These are phyloP conservation scores for Phytopythium ostracodes DNA, from an alignment of 352 stramenopile species.

Conservation along the genomic window DNA sequence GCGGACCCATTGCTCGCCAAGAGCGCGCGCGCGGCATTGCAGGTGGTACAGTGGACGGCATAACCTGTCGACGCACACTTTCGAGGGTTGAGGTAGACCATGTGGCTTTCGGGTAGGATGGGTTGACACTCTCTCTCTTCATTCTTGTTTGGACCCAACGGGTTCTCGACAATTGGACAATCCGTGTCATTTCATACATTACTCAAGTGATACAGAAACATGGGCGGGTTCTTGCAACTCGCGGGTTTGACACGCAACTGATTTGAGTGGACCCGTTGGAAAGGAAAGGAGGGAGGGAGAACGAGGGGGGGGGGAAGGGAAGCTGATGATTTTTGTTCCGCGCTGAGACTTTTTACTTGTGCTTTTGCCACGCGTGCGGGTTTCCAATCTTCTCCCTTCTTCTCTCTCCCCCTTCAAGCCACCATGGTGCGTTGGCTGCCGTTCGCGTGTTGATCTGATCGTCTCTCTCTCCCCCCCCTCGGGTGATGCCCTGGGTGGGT, in stretches of 20 bases:
- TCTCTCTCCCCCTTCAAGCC: slow-evolving; percentile 8
- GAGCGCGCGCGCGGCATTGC: slow-evolving; percentile 50
- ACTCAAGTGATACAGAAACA: slow-evolving; percentile 6
- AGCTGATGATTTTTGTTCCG: background rate
- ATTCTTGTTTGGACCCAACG: background rate
- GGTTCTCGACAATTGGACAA: background rate
- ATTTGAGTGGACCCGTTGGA: background rate
- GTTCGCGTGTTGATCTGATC: background rate
- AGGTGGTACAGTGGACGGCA: slow-evolving; percentile 57
- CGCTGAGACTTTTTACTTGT: slow-evolving; percentile 16
- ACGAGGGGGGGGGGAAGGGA: background rate
- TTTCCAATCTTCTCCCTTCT: slow-evolving; percentile 6
- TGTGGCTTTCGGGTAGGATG: background rate
- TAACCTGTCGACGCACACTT: slow-evolving; percentile 8
- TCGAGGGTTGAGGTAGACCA: background rate
- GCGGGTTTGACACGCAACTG: slow-evolving; percentile 1
- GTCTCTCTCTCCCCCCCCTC: no score
- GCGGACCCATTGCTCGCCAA: slow-evolving; percentile 44
- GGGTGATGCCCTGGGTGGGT: no score
- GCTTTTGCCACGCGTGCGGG: slow-evolving; percentile 26
- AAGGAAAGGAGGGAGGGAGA: background rate
- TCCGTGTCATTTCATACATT: slow-evolving; percentile 16
- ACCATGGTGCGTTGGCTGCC: slow-evolving; percentile 16
- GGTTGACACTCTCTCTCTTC: background rate
- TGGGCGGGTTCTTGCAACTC: background rate